These are phyloP conservation scores for Stropharia rugosoannulata DNA, from an alignment of 768 basidiomycete genomes.

Conservation along the genomic window DNA sequence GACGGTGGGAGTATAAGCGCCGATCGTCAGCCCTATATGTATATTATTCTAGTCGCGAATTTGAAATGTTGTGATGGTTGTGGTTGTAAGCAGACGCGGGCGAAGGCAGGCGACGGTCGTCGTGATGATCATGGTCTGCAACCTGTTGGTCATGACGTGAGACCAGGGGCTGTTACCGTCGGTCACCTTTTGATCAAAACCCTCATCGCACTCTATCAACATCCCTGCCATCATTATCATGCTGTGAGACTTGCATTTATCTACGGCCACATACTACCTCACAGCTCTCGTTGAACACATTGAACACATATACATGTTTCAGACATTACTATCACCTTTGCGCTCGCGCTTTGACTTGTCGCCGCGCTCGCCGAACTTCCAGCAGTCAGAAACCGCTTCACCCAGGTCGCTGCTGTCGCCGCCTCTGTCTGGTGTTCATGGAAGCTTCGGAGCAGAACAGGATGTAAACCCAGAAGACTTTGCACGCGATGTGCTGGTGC, in stretches of 20 bases:
- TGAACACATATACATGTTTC: slow-evolving; percentile 46
- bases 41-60: too few relatives aligned
- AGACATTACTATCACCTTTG: slow-evolving; percentile 58
- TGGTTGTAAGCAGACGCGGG: too few relatives aligned
- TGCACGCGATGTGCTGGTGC: slow-evolving; percentile 68
- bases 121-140: not conserved
- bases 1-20: too few relatives aligned
- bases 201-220: not conserved
- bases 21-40: too few relatives aligned
- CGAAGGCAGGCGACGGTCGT: not conserved
- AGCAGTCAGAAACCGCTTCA: slow-evolving; percentile 19
- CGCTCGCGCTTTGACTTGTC: slow-evolving; percentile 54
- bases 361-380: slow-evolving; percentile 25
- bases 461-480: slow-evolving; percentile 66
- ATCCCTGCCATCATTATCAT: slow-evolving; percentile 2
- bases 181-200: not conserved
- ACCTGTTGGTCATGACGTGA: not conserved
- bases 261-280: not conserved
- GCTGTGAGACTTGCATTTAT: slow-evolving; percentile 1
- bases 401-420: slow-evolving; percentile 7
- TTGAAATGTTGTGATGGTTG: too few relatives aligned
- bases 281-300: not conserved
- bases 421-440: slow-evolving; percentile 11
- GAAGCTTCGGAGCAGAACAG: slow-evolving; percentile 30
- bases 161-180: slow-evolving; percentile 1